A percentile compares a stretch with the other conserved stretches of the same genome.
Evolutionary conservation across 768 basidiomycete species (phyloP).

Genomic region (Hydnomerulius pinastri): DNA sequence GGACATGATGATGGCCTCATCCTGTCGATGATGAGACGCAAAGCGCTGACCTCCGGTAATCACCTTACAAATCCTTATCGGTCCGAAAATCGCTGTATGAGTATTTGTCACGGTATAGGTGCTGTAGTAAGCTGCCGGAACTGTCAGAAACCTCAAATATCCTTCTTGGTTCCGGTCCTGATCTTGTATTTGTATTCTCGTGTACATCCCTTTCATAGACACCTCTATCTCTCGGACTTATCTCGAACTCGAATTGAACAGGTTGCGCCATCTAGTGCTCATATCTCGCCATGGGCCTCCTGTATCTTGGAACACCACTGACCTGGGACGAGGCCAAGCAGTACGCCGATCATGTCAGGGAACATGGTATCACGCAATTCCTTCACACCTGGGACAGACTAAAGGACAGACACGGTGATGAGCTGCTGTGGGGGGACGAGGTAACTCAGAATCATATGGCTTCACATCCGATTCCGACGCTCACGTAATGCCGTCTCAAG

Average conservation of each 20-base stretch:
- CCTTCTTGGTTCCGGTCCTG: too few species aligned
- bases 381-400: constrained; percentile 89
- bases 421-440: constrained; percentile 98
- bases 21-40: background rate
- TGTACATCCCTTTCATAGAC: background rate
- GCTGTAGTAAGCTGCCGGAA: too few species aligned
- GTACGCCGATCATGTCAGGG: constrained; percentile 85
- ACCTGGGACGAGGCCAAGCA: constrained; percentile 88
- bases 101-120: too few species aligned
- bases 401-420: constrained; percentile 89
- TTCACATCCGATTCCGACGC: constrained; percentile 8
- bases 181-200: constrained; percentile 6
- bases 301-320: constrained; percentile 91
- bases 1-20: background rate
- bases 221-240: too few species aligned
- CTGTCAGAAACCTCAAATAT: too few species aligned
- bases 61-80: constrained; percentile 7
- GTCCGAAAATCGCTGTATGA: background rate
- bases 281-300: constrained; percentile 72
- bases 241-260: background rate
- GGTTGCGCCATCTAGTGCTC: constrained; percentile 14
- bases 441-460: constrained; percentile 52
- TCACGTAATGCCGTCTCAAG: constrained; percentile 42
- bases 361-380: constrained; percentile 95
- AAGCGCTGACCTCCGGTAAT: background rate